Evolutionary conservation across 129 eudicot species (phyloP), one percentile per base, ranked within the genome.

Genomic region (Calendula officinalis): DNA sequence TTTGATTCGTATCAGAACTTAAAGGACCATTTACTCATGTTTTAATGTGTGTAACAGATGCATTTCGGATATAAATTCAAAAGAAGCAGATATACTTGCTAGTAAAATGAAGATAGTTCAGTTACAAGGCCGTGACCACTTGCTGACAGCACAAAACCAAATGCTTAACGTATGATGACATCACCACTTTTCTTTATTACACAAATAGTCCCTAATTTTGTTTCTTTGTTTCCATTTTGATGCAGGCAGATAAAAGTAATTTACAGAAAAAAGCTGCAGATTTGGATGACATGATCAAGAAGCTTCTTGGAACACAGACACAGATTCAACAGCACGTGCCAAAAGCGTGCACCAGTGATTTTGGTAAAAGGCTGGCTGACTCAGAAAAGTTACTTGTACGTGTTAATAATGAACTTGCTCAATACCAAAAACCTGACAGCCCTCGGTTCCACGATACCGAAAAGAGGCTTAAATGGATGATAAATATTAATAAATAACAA

Each of bases 201-300:
- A 39, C 37, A 6, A 13, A 66, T 66, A 16, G 32, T 62, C 52
- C 30, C 30, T 22, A 2, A 43, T 16, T 62, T 11, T 36, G 3
- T 6, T 36, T 44, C 47, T 42, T 56, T 43, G 56, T 11, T 56
- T 30, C 10, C 14, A 9, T 36, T n/a, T 8, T 61, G 67, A 56
- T 71, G 69, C 78, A 88, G 96, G 76, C 54, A 5, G 96, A 88
- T 64, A 88, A 80, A 73, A 77, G 62, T 54, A 84, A 80, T 47
- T 72, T 88, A 75, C 91, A 84, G 64, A 80, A 51, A 66, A 73
- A 69, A 73, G 77, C 78, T 41, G 84, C 86, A 41, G 92, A 88
- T 47, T 75, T 88, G 33, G 96, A 88, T 65, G 92, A 84, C 63
- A 82, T 88, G 83, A 81, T 88, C 48, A 88, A 80, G 70, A 84